A percentile compares a stretch with the other conserved stretches of the same genome.
phyloP scores from a whole-genome alignment of 2,329 filamentous ascomycete genomes.

The Fusarium kyushuense region DNA sequence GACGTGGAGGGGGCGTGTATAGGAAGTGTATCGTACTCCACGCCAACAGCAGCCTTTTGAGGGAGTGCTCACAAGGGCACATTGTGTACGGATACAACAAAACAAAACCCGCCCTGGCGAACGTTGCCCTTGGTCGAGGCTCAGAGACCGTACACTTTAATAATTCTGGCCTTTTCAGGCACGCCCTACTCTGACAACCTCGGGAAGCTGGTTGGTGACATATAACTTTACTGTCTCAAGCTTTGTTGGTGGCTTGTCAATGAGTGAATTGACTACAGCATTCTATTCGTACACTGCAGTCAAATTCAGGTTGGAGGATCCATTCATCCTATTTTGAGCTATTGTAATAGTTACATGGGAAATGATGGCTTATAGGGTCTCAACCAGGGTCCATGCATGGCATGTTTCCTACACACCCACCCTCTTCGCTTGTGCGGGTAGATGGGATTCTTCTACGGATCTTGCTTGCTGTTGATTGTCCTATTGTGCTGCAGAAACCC shows the following conservation, averaged over 20 bases:
- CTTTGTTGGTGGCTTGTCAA: slow-evolving; percentile 19
- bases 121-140: slow-evolving; percentile 20
- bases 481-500: slow-evolving; percentile 18
- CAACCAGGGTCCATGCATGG: slow-evolving; percentile 34
- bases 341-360: slow-evolving; percentile 31
- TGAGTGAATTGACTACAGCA: slow-evolving; percentile 1
- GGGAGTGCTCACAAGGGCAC: slow-evolving; percentile 16
- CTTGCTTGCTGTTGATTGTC: slow-evolving; percentile 30
- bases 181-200: slow-evolving; percentile 16
- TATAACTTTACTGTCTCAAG: background rate
- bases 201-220: slow-evolving; percentile 18
- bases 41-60: background rate
- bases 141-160: background rate
- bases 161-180: background rate
- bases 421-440: slow-evolving; percentile 21
- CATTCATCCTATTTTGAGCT: slow-evolving; percentile 18
- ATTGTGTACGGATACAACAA: background rate
- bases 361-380: slow-evolving; percentile 42
- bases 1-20: slow-evolving; percentile 21
- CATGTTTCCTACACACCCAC: slow-evolving; percentile 7
- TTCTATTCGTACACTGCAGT: background rate
- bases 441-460: slow-evolving; percentile 23
- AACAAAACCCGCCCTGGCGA: slow-evolving; percentile 1
- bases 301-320: background rate
- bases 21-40: background rate